These are phyloP conservation scores for Populus davidiana DNA, from an alignment of 345 rosid genomes.

Conservation along the genomic window DNA sequence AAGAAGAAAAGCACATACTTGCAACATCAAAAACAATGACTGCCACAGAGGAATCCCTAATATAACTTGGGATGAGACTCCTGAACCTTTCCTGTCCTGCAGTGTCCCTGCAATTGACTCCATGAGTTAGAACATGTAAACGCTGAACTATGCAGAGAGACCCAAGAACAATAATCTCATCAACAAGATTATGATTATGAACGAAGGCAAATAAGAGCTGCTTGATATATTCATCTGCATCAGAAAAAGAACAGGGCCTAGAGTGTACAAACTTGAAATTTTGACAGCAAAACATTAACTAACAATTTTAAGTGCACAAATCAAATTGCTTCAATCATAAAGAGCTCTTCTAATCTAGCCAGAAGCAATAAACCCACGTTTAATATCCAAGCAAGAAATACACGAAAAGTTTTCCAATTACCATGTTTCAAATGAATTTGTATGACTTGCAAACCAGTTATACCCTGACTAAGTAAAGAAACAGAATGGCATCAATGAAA, in stretches of 20 bases:
- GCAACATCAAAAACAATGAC: constrained; percentile 92
- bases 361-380: not conserved
- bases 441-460: too few relatives aligned
- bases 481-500: too few relatives aligned
- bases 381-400: not conserved
- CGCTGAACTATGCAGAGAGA: not conserved
- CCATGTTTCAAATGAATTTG: not conserved
- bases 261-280: not conserved
- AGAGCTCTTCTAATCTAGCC: not conserved
- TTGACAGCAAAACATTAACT: not conserved
- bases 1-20: constrained; percentile 33
- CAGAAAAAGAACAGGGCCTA: not conserved
- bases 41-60: constrained; percentile 93
- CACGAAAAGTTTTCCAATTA: too few relatives aligned
- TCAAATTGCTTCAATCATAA: not conserved
- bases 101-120: constrained; percentile 61
- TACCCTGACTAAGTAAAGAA: too few relatives aligned
- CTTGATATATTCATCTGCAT: not conserved
- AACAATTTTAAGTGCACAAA: not conserved
- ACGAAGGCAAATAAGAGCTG: not conserved
- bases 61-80: constrained; percentile 93
- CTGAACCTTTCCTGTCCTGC: constrained; percentile 97
- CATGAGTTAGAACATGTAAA: not conserved
- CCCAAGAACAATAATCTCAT: not conserved
- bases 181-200: not conserved